Evolutionary conservation across 2,329 filamentous ascomycete genomes (phyloP).

Genomic region (Diaporthe vexans): DNA sequence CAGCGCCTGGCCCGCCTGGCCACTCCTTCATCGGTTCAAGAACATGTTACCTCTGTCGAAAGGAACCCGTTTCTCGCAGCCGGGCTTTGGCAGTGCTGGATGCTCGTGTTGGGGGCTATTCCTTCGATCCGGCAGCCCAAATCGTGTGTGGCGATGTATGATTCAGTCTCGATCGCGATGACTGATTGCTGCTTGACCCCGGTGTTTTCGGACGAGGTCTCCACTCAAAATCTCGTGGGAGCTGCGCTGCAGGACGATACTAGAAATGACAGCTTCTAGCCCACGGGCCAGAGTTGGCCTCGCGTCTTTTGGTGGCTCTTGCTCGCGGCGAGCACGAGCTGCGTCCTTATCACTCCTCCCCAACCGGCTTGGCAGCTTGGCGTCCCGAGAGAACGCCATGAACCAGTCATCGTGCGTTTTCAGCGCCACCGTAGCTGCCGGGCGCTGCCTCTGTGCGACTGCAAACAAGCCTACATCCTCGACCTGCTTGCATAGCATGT

Average conservation of each 20-base stretch:
- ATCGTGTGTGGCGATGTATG: constrained; percentile 6
- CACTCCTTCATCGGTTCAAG: not conserved
- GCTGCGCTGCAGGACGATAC: constrained; percentile 12
- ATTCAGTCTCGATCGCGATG: constrained; percentile 10
- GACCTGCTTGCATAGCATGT: not conserved
- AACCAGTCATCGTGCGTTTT: not conserved
- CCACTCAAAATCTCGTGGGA: constrained; percentile 32
- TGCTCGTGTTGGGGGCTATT: not conserved
- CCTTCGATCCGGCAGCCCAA: not conserved
- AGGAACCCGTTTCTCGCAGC: not conserved
- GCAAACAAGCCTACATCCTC: not conserved
- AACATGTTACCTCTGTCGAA: not conserved
- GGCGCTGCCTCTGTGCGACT: not conserved
- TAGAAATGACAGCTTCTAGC: not conserved
- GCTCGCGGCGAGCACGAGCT: constrained; percentile 17
- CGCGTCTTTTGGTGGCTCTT: constrained; percentile 27
- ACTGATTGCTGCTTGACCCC: not conserved
- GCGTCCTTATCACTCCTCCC: not conserved
- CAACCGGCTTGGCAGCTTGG: constrained; percentile 12
- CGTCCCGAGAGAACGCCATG: not conserved
- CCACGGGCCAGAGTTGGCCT: constrained; percentile 18
- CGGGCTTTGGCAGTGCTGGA: not conserved
- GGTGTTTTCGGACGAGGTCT: constrained; percentile 20
- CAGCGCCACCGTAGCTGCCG: too few relatives aligned
- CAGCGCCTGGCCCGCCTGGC: not conserved